These are phyloP conservation scores for Wickerhamomyces alni DNA, from an alignment of 805 yeast genomes.

Conservation along the genomic window DNA sequence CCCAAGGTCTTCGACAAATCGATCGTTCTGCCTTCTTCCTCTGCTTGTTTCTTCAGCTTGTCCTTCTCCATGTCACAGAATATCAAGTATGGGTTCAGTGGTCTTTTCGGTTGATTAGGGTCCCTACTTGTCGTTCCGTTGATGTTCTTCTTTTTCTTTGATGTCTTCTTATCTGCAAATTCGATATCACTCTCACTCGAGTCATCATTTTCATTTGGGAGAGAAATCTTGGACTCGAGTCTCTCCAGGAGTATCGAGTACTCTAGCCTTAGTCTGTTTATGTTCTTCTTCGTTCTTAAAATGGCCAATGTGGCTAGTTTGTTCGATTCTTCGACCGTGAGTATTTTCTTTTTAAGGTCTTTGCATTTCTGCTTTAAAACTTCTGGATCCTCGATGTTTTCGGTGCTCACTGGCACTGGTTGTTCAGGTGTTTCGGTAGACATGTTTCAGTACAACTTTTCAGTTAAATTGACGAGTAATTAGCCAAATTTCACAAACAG, in stretches of 20 bases:
- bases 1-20: constrained; percentile 78
- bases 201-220: constrained; percentile 10
- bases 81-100: constrained; percentile 82
- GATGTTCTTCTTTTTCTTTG: constrained; percentile 22
- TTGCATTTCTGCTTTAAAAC: constrained; percentile 59
- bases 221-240: constrained; percentile 51
- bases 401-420: too few species aligned
- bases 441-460: too few species aligned
- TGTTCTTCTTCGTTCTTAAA: constrained; percentile 66
- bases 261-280: constrained; percentile 76
- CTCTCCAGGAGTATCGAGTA: constrained; percentile 75
- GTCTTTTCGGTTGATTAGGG: constrained; percentile 83
- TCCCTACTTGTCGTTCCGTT: constrained; percentile 38
- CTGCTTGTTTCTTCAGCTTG: constrained; percentile 52
- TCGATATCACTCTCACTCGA: constrained; percentile 9
- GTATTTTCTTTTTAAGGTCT: constrained; percentile 62
- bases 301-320: constrained; percentile 72
- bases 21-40: constrained; percentile 43
- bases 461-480: too few species aligned
- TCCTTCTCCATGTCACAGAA: constrained; percentile 88
- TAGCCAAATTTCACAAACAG: too few species aligned
- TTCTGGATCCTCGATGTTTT: constrained; percentile 10
- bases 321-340: constrained; percentile 70
- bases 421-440: too few species aligned
- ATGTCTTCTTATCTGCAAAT: constrained; percentile 13